These are phyloP conservation scores for Senecio squalidus DNA, from an alignment of 140 eudicot species.

Conservation along the genomic window DNA sequence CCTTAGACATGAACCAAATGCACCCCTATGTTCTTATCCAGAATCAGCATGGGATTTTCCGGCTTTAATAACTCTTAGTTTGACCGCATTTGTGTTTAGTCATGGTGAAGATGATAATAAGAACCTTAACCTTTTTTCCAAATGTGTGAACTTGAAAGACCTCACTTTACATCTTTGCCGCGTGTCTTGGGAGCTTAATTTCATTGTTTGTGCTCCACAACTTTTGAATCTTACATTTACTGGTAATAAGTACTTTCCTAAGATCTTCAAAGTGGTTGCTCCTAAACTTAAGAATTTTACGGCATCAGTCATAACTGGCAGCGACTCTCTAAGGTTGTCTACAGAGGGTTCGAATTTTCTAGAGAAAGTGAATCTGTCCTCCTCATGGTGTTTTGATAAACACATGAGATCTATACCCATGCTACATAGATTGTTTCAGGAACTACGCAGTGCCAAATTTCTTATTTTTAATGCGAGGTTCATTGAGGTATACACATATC, in stretches of 20 bases:
- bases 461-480: not conserved
- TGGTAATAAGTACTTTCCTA: not conserved
- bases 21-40: not conserved
- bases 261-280: not conserved
- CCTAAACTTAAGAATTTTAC: conserved; percentile 10
- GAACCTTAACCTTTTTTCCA: conserved; percentile 1
- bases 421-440: not conserved
- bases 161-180: not conserved
- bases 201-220: not conserved
- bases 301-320: not conserved
- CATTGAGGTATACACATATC: conserved; percentile 17
- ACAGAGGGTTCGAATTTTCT: not conserved
- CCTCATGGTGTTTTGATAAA: not conserved
- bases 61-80: not conserved
- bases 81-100: not conserved
- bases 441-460: not conserved
- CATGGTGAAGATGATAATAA: not conserved
- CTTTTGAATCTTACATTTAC: conserved; percentile 10
- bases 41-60: conserved; percentile 11
- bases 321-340: not conserved
- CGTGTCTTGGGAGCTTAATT: not conserved
- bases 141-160: conserved; percentile 7
- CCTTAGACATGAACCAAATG: not conserved
- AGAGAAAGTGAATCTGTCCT: conserved; percentile 14
- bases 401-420: not conserved